phyloP scores from a whole-genome alignment of 495 filamentous ascomycete species.

The Acidiella bohemica region DNA sequence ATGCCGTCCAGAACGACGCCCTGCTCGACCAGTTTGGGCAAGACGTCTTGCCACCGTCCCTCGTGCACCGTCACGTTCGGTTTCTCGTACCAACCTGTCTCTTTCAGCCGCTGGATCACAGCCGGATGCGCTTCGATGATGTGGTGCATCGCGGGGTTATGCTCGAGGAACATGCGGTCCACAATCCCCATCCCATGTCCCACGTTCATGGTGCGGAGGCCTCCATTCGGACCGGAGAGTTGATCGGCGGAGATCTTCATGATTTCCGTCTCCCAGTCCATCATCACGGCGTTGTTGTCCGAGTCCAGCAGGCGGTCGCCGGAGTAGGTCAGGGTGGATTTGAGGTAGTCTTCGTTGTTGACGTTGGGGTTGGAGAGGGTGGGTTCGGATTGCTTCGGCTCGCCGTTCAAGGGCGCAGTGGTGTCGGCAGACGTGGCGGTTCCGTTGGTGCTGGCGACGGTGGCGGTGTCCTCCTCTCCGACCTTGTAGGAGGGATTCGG shows the following conservation, averaged over 20 bases:
- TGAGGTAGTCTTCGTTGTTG: conserved; percentile 56
- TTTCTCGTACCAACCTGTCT: conserved; percentile 49
- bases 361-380: conserved; percentile 21
- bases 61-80: conserved; percentile 51
- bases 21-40: conserved; percentile 54
- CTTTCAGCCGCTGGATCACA: conserved; percentile 57
- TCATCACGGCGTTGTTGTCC: conserved; percentile 84
- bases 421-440: not conserved
- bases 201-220: conserved; percentile 70
- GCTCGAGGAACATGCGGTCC: conserved; percentile 64
- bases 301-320: conserved; percentile 65
- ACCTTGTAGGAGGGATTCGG: conserved; percentile 19
- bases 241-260: conserved; percentile 66
- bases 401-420: not conserved
- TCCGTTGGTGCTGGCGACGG: not conserved
- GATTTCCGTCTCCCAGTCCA: conserved; percentile 88
- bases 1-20: conserved; percentile 74
- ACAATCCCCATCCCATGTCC: conserved; percentile 97
- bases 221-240: conserved; percentile 43
- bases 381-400: conserved; percentile 9
- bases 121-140: conserved; percentile 86
- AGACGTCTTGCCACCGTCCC: conserved; percentile 74
- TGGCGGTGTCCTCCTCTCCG: conserved; percentile 5
- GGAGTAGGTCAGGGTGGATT: conserved; percentile 61
- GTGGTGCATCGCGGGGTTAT: conserved; percentile 49